Conservation (phyloP, 73 alveolate species). For the Tetrahymena malaccensis region DNA sequence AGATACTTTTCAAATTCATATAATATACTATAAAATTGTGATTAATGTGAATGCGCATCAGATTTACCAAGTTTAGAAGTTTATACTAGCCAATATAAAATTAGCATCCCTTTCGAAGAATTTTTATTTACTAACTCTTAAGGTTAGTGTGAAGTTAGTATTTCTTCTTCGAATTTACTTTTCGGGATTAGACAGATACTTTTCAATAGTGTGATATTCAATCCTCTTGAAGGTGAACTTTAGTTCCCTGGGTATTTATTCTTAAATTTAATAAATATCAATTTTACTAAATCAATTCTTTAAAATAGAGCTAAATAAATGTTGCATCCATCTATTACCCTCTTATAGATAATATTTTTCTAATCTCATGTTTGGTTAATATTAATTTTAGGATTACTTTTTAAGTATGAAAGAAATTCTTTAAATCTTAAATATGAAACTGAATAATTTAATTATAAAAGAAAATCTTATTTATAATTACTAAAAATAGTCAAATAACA, state of each 20-base stretch:
- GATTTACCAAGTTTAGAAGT: background rate
- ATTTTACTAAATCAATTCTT: too few species aligned
- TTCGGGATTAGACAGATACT: background rate
- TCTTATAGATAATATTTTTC: background rate
- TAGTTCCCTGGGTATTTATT: background rate
- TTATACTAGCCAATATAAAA: too few species aligned
- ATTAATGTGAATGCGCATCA: background rate
- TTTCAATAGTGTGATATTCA: background rate
- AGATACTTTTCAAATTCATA: background rate
- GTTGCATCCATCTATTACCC: background rate
- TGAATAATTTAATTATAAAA: background rate
- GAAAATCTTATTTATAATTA: too few species aligned
- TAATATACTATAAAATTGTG: background rate
- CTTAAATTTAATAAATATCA: too few species aligned
- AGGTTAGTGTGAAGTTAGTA: background rate
- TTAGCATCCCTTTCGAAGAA: background rate
- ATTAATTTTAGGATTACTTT: background rate
- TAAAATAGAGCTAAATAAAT: background rate
- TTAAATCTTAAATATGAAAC: background rate
- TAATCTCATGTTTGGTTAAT: background rate
- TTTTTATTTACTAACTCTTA: too few species aligned
- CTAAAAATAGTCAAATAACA: too few species aligned
- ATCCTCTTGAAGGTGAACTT: background rate
- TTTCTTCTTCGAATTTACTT: background rate
- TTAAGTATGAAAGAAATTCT: background rate